phyloP scores from a whole-genome alignment of 225 moss, liverwort and hornwort genomes.

The Pleurozium schreberi region DNA sequence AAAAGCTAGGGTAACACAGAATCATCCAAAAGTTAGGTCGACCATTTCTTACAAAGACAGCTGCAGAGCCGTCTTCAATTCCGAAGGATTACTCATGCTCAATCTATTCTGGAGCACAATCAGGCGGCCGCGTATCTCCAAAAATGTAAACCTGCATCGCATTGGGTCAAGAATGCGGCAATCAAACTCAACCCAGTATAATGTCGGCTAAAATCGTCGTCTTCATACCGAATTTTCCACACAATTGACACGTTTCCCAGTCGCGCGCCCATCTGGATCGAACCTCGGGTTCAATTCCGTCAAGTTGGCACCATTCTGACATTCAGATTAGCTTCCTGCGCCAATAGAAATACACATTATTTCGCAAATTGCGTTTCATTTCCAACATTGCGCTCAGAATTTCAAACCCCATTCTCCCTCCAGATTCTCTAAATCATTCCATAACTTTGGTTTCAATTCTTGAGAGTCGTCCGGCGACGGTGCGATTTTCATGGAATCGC shows the following conservation, averaged over 20 bases:
- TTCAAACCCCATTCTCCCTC: neutral
- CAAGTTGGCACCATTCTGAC: neutral
- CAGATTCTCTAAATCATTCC: neutral
- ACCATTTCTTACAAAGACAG: neutral
- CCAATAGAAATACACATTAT: neutral
- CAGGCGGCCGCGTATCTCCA: neutral
- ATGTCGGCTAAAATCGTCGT: neutral
- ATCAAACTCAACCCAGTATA: neutral
- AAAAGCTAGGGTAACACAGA: neutral
- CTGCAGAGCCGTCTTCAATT: neutral
- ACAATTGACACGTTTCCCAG: neutral
- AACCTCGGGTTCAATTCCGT: neutral
- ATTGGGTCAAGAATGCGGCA: neutral
- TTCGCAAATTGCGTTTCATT: neutral
- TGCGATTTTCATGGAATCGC: neutral
- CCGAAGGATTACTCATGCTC: neutral
- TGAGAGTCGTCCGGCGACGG: too few relatives aligned
- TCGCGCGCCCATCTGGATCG: neutral
- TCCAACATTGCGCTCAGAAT: neutral
- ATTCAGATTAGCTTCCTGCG: neutral
- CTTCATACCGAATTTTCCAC: too few relatives aligned
- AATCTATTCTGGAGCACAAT: neutral
- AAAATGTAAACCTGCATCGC: neutral
- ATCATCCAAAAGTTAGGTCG: neutral
- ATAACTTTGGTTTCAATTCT: too few relatives aligned